A percentile compares a stretch with the other conserved stretches of the same genome.
Evolutionary conservation across 2,329 filamentous ascomycete species (phyloP).

Genomic region (Gremmenia infestans): DNA sequence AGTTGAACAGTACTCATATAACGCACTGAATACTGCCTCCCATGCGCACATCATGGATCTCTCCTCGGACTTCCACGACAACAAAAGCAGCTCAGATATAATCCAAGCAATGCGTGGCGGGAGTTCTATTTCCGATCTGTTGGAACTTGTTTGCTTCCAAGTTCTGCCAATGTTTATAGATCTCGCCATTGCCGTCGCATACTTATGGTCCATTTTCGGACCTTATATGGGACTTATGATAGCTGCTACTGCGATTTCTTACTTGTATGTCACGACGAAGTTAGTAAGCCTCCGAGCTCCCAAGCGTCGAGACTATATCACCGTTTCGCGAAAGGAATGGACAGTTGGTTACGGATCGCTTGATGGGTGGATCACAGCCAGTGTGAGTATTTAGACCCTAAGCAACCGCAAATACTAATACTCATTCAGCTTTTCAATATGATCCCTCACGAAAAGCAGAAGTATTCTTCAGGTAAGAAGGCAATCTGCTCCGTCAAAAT

Average conservation of each 20-base stretch:
- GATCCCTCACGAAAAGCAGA: conserved; percentile 45
- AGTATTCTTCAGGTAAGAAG: conserved; percentile 38
- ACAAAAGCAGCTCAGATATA: conserved; percentile 59
- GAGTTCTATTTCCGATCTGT: conserved; percentile 51
- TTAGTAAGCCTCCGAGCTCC: conserved; percentile 29
- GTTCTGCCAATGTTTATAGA: conserved; percentile 59
- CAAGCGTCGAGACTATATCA: conserved; percentile 33
- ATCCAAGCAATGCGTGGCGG: conserved; percentile 62
- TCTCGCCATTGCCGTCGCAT: conserved; percentile 54
- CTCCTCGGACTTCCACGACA: conserved; percentile 65
- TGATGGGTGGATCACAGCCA: conserved; percentile 36
- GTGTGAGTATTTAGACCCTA: conserved; percentile 20
- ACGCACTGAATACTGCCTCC: conserved; percentile 52
- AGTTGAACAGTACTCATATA: conserved; percentile 53
- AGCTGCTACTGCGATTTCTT: conserved; percentile 42
- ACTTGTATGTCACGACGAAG: conserved; percentile 45
- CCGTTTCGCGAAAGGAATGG: conserved; percentile 31
- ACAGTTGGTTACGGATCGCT: conserved; percentile 34
- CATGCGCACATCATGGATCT: conserved; percentile 66
- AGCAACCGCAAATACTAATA: conserved; percentile 1
- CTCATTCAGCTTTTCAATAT: conserved; percentile 46
- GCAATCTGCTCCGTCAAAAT: conserved; percentile 8
- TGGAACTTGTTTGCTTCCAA: conserved; percentile 55
- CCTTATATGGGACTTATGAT: conserved; percentile 51
- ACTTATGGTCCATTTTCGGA: conserved; percentile 58